Conservation (phyloP, 371 early-diverging fungal genomes). For the Funneliformis caledonium region DNA sequence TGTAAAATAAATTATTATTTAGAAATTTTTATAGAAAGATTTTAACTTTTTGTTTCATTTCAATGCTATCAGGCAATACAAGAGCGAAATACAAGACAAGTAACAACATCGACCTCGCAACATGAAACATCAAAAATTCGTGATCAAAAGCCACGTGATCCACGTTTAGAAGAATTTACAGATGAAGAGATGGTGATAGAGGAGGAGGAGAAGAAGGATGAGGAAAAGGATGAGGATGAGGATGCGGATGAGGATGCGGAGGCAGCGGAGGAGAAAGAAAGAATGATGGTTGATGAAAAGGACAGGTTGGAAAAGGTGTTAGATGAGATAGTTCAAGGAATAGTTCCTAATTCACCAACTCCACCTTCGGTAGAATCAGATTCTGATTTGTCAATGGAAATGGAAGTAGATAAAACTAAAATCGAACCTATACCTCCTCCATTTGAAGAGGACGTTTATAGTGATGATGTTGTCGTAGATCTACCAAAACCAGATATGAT, state of each 20-base stretch:
- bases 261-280: background rate
- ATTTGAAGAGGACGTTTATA: constrained; percentile 5
- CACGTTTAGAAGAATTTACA: background rate
- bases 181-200: background rate
- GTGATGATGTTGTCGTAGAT: background rate
- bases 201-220: background rate
- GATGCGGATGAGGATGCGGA: background rate
- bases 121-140: background rate
- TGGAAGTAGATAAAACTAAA: background rate
- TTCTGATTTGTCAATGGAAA: background rate
- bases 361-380: constrained; percentile 6
- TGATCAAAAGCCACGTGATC: constrained; percentile 22
- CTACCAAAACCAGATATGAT: background rate
- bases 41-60: background rate
- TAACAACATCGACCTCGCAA: background rate
- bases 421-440: background rate
- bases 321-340: background rate
- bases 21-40: too few relatives aligned
- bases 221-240: background rate
- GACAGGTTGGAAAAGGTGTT: background rate
- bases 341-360: background rate
- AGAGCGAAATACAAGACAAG: background rate
- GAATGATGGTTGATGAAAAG: background rate
- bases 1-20: too few relatives aligned
- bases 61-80: background rate